Conservation (phyloP, 2,329 filamentous ascomycete species). For the Macrophomina phaseolina region DNA sequence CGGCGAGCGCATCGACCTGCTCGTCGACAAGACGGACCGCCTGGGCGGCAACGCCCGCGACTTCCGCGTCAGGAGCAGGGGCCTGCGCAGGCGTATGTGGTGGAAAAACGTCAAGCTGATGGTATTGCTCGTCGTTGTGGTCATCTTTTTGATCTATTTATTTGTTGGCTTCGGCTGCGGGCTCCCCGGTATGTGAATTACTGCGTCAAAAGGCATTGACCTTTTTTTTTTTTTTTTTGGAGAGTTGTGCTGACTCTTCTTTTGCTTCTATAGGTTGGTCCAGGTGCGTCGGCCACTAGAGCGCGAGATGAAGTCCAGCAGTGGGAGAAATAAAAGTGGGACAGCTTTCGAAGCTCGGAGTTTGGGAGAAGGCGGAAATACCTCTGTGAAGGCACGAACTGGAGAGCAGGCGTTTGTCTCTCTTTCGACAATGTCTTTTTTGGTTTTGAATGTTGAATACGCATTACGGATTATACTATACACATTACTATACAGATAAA, state of each 20-base stretch:
- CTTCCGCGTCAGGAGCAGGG: constrained; percentile 85
- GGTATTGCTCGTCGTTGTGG: constrained; percentile 74
- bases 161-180: constrained; percentile 76
- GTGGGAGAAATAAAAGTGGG: background rate
- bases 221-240: background rate
- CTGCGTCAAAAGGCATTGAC: background rate
- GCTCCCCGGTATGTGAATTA: constrained; percentile 58
- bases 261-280: constrained; percentile 40
- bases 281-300: constrained; percentile 42
- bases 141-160: constrained; percentile 73
- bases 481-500: constrained; percentile 9
- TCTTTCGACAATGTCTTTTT: background rate
- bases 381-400: background rate
- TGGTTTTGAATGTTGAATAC: constrained; percentile 2
- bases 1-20: constrained; percentile 85
- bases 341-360: background rate
- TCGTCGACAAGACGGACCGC: constrained; percentile 96
- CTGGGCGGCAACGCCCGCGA: constrained; percentile 87
- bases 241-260: background rate
- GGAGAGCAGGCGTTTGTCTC: constrained; percentile 9
- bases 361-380: constrained; percentile 16
- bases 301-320: background rate
- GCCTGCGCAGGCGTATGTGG: constrained; percentile 94
- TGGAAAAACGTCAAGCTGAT: constrained; percentile 99
- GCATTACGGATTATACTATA: constrained; percentile 16